Evolutionary conservation across 1,284 basidiomycete genomes (phyloP), one percentile per base, ranked within the genome.

Genomic region (Trametes versicolor): DNA sequence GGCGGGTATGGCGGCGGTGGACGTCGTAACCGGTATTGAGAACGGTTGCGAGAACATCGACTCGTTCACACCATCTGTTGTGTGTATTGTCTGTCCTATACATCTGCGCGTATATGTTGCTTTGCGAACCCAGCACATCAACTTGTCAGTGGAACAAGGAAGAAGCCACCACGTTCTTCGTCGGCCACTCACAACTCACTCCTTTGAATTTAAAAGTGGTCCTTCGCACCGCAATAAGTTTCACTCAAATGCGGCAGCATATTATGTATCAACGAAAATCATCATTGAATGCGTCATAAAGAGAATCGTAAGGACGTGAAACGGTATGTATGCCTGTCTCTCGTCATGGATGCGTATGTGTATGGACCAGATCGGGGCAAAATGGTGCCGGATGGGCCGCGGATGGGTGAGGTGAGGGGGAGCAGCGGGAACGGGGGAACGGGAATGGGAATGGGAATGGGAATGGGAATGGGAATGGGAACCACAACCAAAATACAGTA

Each of bases 1-100:
- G 45, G 45, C 2, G 45, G 45, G 25, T 74, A 72, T 4, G 72
- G 71, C 1, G 52, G 52, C 3, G 72, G 71, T 19, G 34, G 36
- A 27, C 68, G 71, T n/a, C 65, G 75, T 27, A 72, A 74, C 37
- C 73, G 75, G 0, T 55, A 61, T 12, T 61, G 36, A 53, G 10
- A 17, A 4, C 37, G 15, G 10, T 39, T n/a, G n/a, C n/a, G n/a
- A 17, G 37, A 2, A 39, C 37, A 32, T 32, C 37, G 37, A 39
- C 37, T 12, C 15, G n/a, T n/a, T n/a, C n/a, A n/a, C 15, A 10
- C 58, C 15, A 23, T 15, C 10, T 48, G n/a, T 5, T 25, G 45
- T 25, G 45, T 48, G 21, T 48, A 23, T 45, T 45, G 43, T 32
- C 29, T 32, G 29, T 32, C 8, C 45, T 25, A 25, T 39, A 39